Conservation (phyloP, 1,139 yeast species). For the Magnusiomyces paraingens region DNA sequence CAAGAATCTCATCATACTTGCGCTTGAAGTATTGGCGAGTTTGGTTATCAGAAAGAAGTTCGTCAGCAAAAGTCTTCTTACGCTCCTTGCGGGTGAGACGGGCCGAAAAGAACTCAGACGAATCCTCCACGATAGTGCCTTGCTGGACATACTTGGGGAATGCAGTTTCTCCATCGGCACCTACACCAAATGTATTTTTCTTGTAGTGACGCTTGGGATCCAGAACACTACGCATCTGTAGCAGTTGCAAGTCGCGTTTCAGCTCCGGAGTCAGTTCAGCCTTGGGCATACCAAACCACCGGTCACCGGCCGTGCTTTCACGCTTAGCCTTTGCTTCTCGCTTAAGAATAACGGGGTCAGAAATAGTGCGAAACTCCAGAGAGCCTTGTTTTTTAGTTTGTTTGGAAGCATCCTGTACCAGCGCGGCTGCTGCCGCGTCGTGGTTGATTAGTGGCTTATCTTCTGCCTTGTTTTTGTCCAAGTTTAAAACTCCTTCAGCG, state of each 20-base stretch:
- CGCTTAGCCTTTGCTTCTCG: conserved; percentile 21
- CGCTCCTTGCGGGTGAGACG: conserved; percentile 65
- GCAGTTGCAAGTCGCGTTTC: conserved; percentile 68
- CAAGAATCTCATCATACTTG: conserved; percentile 75
- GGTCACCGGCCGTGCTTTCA: conserved; percentile 43
- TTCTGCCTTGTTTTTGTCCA: not conserved
- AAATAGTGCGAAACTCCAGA: conserved; percentile 32
- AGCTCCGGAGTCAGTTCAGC: conserved; percentile 69
- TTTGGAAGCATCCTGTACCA: conserved; percentile 10
- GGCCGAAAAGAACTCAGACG: conserved; percentile 70
- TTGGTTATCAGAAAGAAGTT: conserved; percentile 66
- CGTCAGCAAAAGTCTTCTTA: conserved; percentile 73
- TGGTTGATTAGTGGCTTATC: not conserved
- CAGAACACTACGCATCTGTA: conserved; percentile 81
- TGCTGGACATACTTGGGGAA: conserved; percentile 74
- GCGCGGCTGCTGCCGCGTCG: conserved; percentile 4
- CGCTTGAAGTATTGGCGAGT: conserved; percentile 75
- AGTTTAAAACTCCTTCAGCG: not conserved
- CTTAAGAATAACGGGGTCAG: conserved; percentile 45
- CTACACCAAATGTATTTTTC: conserved; percentile 68
- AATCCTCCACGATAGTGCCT: conserved; percentile 83
- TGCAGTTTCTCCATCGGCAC: not conserved
- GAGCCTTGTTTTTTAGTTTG: conserved; percentile 16
- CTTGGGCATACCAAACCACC: conserved; percentile 83
- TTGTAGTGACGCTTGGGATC: conserved; percentile 96